Conservation (phyloP, 768 basidiomycete genomes). For the Lentinus brumalis region DNA sequence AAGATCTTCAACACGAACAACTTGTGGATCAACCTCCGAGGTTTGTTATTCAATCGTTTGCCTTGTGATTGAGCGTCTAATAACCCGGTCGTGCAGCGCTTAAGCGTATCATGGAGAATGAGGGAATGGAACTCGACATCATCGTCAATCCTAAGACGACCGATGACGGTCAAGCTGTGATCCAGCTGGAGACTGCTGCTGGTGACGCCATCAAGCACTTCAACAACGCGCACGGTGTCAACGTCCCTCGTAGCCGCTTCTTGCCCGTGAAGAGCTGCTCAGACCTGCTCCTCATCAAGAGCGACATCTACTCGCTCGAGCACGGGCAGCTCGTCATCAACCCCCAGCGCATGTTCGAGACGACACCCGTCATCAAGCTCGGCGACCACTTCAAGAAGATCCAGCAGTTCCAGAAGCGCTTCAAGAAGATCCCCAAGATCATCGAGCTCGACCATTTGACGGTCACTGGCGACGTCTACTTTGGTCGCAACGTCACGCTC, state of each 20-base stretch:
- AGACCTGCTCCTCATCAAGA: conserved; percentile 86
- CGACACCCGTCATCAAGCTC: conserved; percentile 94
- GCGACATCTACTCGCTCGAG: conserved; percentile 87
- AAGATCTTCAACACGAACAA: conserved; percentile 93
- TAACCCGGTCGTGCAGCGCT: conserved; percentile 57
- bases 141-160: conserved; percentile 91
- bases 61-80: conserved; percentile 29
- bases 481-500: conserved; percentile 84
- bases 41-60: conserved; percentile 35
- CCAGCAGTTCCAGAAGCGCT: conserved; percentile 89
- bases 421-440: conserved; percentile 92
- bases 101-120: conserved; percentile 86
- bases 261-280: conserved; percentile 90
- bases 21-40: conserved; percentile 77
- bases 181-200: conserved; percentile 62
- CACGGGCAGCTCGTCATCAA: conserved; percentile 90
- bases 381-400: conserved; percentile 98
- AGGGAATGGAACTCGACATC: conserved; percentile 90
- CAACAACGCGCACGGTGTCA: conserved; percentile 88
- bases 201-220: conserved; percentile 96
- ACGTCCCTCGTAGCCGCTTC: conserved; percentile 94
- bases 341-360: conserved; percentile 78
- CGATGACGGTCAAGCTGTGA: conserved; percentile 83
- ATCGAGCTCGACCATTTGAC: conserved; percentile 94
- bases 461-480: conserved; percentile 88